Evolutionary conservation across 768 basidiomycete species (phyloP).

Genomic region (Amanita thiersii): DNA sequence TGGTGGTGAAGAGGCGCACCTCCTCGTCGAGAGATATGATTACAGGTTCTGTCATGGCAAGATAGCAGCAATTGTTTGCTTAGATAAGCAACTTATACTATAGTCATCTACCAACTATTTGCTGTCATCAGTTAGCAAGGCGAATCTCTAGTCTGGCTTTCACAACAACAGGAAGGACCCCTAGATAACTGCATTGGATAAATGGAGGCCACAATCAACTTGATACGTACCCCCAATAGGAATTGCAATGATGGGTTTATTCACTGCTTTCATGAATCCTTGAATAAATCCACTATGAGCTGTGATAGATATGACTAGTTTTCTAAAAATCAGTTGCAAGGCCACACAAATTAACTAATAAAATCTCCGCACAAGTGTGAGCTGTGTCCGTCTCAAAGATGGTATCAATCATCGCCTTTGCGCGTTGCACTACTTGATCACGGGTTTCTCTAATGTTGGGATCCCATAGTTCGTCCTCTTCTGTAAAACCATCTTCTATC

Average conservation of each 20-base stretch:
- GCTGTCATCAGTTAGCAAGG: too few relatives aligned
- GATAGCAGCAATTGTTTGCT: too few relatives aligned
- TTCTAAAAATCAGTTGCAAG: not conserved
- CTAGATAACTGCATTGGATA: conserved; percentile 8
- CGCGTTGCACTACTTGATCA: conserved; percentile 37
- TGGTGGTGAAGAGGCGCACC: conserved; percentile 78
- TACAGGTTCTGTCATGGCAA: not conserved
- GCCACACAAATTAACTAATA: not conserved
- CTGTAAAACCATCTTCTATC: conserved; percentile 51
- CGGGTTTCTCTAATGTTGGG: conserved; percentile 45
- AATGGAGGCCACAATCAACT: too few relatives aligned
- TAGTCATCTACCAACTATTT: too few relatives aligned
- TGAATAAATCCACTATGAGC: conserved; percentile 58
- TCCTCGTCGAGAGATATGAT: conserved; percentile 81
- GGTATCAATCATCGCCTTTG: conserved; percentile 40
- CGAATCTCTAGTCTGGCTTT: too few relatives aligned
- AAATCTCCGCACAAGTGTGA: conserved; percentile 21
- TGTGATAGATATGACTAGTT: conserved; percentile 58
- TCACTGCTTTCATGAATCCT: conserved; percentile 41
- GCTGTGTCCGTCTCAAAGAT: conserved; percentile 40
- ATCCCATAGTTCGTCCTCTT: conserved; percentile 57
- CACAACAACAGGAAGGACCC: conserved; percentile 18
- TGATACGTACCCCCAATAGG: conserved; percentile 53
- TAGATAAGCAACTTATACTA: too few relatives aligned
- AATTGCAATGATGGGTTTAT: conserved; percentile 34